Percentiles rank a stretch among this genome's conserved stretches.
Evolutionary conservation across 2,329 filamentous ascomycete species (phyloP).

Genomic region (Teratosphaeria destructans): DNA sequence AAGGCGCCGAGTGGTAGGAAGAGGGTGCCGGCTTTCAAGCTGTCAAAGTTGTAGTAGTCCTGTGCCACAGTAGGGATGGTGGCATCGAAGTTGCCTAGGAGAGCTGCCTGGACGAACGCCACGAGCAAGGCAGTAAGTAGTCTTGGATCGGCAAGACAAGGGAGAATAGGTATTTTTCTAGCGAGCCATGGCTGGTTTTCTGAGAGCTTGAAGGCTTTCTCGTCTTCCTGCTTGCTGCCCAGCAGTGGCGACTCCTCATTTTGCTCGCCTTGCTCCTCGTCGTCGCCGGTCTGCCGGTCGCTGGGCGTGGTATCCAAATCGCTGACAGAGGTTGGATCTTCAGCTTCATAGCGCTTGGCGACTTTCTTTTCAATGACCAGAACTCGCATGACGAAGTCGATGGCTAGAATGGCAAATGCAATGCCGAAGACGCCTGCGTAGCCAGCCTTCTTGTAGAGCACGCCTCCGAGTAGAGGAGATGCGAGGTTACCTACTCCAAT

Average conservation of each 20-base stretch:
- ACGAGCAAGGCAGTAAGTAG: conserved; percentile 31
- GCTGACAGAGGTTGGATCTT: conserved; percentile 16
- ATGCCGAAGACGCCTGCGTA: conserved; percentile 50
- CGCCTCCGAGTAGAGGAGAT: conserved; percentile 49
- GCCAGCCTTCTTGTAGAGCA: conserved; percentile 50
- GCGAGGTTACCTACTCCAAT: conserved; percentile 47
- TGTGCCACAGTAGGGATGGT: conserved; percentile 37
- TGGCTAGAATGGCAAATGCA: conserved; percentile 41
- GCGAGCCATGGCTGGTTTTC: conserved; percentile 31
- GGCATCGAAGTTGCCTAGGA: conserved; percentile 36
- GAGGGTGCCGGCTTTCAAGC: conserved; percentile 34
- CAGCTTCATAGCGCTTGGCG: conserved; percentile 35
- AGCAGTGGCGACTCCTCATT: conserved; percentile 33
- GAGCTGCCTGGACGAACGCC: conserved; percentile 35
- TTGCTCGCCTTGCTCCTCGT: conserved; percentile 9
- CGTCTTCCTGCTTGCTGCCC: conserved; percentile 24
- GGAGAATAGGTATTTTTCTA: conserved; percentile 39
- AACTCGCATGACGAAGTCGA: conserved; percentile 52
- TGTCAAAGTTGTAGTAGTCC: conserved; percentile 35
- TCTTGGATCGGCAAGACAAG: conserved; percentile 30
- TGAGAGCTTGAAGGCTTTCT: conserved; percentile 33
- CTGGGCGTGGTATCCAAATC: conserved; percentile 10
- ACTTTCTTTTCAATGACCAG: conserved; percentile 54
- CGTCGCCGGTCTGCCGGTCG: conserved; percentile 7
- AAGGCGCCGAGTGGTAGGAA: conserved; percentile 37